Percentiles rank a stretch among this genome's conserved stretches.
These are phyloP conservation scores for Fraxinus latifolia DNA, from an alignment of 305 asterid species.

Conservation along the genomic window DNA sequence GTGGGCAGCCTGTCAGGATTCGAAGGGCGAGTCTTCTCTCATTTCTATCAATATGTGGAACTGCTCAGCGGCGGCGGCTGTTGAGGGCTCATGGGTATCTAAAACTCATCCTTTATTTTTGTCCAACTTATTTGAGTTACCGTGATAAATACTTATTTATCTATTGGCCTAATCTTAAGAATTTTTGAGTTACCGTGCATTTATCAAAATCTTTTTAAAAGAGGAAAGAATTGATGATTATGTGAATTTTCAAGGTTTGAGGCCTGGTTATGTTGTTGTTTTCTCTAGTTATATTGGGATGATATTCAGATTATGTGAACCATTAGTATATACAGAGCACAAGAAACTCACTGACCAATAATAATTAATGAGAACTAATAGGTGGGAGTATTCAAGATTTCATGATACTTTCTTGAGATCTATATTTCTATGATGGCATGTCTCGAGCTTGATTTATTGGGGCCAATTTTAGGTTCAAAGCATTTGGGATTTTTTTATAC, in stretches of 20 bases:
- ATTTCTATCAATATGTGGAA: conserved; percentile 59
- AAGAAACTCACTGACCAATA: not conserved
- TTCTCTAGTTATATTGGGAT: not conserved
- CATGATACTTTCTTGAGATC: not conserved
- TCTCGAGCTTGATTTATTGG: not conserved
- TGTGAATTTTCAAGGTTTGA: not conserved
- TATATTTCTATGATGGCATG: not conserved
- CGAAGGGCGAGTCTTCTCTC: conserved; percentile 73
- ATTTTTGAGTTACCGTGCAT: not conserved
- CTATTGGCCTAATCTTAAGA: not conserved
- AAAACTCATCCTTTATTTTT: conserved; percentile 10
- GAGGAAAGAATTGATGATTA: not conserved
- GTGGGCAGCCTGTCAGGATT: conserved; percentile 65
- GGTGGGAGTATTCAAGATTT: not conserved
- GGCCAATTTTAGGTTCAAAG: not conserved
- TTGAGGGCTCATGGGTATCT: conserved; percentile 77
- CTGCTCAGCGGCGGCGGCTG: conserved; percentile 60
- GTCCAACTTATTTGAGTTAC: not conserved
- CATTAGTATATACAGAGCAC: not conserved
- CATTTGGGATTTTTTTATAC: not conserved
- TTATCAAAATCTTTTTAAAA: not conserved
- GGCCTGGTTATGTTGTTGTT: not conserved
- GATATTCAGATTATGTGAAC: not conserved
- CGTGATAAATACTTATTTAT: conserved; percentile 9
- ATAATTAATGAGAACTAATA: not conserved